Evolutionary conservation across 2,329 filamentous ascomycete genomes (phyloP), one percentile per base, ranked within the genome.

Genomic region (Coniochaeta sp.): DNA sequence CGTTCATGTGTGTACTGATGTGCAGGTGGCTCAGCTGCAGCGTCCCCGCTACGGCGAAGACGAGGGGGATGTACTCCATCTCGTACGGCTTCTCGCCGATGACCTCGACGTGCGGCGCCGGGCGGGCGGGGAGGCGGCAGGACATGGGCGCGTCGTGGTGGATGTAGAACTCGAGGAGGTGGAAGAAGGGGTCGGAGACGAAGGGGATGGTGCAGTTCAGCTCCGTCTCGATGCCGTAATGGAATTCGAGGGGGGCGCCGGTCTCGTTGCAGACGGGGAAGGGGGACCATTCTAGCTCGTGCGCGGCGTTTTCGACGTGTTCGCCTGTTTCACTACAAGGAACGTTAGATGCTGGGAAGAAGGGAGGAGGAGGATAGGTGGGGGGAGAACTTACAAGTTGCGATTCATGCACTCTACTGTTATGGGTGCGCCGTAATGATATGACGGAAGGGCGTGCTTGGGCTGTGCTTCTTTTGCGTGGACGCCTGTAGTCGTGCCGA

Each of bases 121-220:
- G 92, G 7, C 86, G 84, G 0, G 89, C 82, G 26, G 92, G 90
- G 13, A 97, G 82, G 50, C 94, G 91, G 70, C 94, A 99, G 51
- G 90, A 85, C 48, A 97, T 78, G 9, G 94, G 94, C 16, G 91
- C 91, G 71, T 99, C 94, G 73, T 87, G 91, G 77, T 97, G 94
- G 67, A 97, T 86, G 78, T 97, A 97, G 78, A 96, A 97, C 73
- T 97, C 89, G 73, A 92, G 85, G 49, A 92, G 80, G 71, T 94
- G 89, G 76, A 90, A 94, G 76, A 91, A 86, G 35, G 86, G 81
- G 66, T 92, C 89, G 61, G 80, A 78, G 61, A 92, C 77, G 70
- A 88, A 79, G 64, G 86, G 75, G 61, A 94, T 84, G 51, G 89
- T 94, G 75, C 89, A 94, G 73, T 92, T 92, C 60, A 89, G 71